phyloP scores from a whole-genome alignment of 768 basidiomycete species.

The Strobilomyces confusus region DNA sequence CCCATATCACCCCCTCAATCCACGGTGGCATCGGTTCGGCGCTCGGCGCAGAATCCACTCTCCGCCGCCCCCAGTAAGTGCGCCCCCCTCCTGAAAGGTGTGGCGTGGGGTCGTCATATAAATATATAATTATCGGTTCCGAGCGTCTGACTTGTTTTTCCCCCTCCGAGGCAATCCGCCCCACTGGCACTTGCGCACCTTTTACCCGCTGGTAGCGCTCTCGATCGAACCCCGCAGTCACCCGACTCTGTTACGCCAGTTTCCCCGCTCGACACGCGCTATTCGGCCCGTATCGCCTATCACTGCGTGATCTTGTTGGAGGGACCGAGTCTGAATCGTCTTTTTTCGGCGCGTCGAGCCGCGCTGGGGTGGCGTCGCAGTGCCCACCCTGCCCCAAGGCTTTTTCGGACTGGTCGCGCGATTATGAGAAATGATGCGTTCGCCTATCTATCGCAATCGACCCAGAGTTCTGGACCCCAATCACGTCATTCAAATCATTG shows the following conservation, averaged over 20 bases:
- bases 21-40: too few species aligned
- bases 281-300: not conserved
- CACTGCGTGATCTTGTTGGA: not conserved
- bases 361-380: not conserved
- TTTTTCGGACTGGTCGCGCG: not conserved
- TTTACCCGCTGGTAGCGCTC: too few species aligned
- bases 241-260: too few species aligned
- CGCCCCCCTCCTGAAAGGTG: too few species aligned
- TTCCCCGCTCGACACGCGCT: not conserved
- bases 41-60: not conserved
- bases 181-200: too few species aligned
- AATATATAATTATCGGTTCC: not conserved
- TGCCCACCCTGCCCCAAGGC: not conserved
- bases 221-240: not conserved
- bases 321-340: not conserved
- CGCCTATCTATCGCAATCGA: not conserved
- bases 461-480: not conserved
- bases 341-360: not conserved
- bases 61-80: too few species aligned
- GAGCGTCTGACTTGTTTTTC: not conserved
- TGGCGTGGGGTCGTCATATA: not conserved
- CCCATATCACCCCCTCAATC: too few species aligned
- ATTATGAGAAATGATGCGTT: not conserved
- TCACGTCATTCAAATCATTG: not conserved
- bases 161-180: not conserved